Conservation (phyloP, 1,284 basidiomycete genomes). For the Ceraceosorus bombacis region DNA sequence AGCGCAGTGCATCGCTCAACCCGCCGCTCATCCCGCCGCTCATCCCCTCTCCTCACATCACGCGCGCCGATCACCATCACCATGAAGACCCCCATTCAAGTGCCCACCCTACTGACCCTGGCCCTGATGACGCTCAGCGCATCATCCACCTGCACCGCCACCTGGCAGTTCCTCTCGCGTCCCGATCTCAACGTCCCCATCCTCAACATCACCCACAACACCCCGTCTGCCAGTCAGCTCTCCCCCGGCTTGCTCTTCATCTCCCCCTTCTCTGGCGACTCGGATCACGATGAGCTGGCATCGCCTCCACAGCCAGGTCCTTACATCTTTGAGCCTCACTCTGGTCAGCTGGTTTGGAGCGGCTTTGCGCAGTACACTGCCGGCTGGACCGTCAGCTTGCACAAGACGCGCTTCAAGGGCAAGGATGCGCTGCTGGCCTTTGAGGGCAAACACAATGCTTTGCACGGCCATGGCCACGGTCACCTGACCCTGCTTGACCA, state of each 20-base stretch:
- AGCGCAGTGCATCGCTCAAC: too few species aligned
- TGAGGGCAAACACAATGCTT: background rate
- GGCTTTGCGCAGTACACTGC: background rate
- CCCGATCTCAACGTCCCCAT: background rate
- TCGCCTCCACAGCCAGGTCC: background rate
- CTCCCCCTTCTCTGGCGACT: background rate
- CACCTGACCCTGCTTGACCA: constrained; percentile 27
- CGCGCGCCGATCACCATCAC: too few species aligned
- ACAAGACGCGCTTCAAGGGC: background rate
- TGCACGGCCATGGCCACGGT: constrained; percentile 14
- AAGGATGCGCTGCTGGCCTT: background rate
- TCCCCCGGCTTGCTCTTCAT: background rate
- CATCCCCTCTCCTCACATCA: too few species aligned
- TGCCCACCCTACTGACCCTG: too few species aligned
- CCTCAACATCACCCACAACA: background rate
- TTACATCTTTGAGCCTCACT: background rate
- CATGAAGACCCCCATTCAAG: too few species aligned
- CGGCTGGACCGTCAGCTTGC: background rate
- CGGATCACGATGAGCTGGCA: background rate
- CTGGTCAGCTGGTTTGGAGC: background rate
- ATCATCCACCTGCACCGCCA: background rate
- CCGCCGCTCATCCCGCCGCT: too few species aligned
- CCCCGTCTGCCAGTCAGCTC: background rate
- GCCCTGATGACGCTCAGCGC: too few species aligned
- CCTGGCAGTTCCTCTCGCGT: background rate